phyloP scores from a whole-genome alignment of 495 filamentous ascomycete genomes.

The Penicillium desertorum region DNA sequence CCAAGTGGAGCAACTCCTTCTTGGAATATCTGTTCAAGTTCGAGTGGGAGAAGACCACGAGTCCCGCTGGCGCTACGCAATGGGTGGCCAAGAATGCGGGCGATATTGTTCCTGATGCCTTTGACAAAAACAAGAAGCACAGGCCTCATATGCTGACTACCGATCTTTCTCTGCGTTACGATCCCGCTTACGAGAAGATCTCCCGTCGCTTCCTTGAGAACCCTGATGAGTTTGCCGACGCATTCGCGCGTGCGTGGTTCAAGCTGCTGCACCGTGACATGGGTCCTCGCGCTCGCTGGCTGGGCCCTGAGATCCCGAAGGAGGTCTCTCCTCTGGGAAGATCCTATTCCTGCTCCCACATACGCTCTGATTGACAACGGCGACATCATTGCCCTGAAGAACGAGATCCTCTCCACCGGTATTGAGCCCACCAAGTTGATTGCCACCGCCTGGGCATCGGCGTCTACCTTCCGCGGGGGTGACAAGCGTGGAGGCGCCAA shows the following conservation, averaged over 20 bases:
- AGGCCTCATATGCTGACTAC: constrained; percentile 66
- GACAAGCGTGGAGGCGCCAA: constrained; percentile 79
- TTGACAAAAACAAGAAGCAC: constrained; percentile 63
- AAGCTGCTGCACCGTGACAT: constrained; percentile 75
- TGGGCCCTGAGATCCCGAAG: constrained; percentile 66
- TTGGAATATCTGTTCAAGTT: constrained; percentile 72
- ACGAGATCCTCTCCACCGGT: constrained; percentile 58
- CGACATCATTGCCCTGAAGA: constrained; percentile 62
- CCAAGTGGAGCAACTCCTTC: constrained; percentile 65
- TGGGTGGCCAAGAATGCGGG: constrained; percentile 68
- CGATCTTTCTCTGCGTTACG: constrained; percentile 67
- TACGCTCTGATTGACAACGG: constrained; percentile 55
- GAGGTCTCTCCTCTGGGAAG: constrained; percentile 65
- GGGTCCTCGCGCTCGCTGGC: constrained; percentile 63
- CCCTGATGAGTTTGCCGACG: constrained; percentile 63
- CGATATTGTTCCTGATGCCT: constrained; percentile 64
- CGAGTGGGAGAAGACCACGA: constrained; percentile 75
- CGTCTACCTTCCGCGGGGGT: constrained; percentile 68
- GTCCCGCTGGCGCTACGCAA: constrained; percentile 70
- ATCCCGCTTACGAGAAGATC: constrained; percentile 72
- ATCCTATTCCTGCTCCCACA: constrained; percentile 57
- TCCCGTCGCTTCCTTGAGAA: constrained; percentile 62
- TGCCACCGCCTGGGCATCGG: constrained; percentile 64
- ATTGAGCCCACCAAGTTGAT: constrained; percentile 57
- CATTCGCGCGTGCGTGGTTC: constrained; percentile 71